Conservation (phyloP, 163 green algal species). For the Smithsoniella earleae region DNA sequence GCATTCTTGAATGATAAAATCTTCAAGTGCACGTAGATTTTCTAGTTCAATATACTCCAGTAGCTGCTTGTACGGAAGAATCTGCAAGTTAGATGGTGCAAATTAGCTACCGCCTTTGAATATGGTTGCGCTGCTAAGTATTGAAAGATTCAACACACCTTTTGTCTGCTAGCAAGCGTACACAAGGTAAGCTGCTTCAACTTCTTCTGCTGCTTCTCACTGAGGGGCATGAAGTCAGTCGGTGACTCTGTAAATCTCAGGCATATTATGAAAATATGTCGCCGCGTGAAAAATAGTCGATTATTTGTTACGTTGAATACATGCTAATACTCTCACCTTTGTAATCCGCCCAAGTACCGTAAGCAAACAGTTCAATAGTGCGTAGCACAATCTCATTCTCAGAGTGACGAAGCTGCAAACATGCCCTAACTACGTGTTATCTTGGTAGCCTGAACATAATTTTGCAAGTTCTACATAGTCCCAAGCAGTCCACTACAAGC, state of each 20-base stretch:
- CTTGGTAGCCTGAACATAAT: neutral
- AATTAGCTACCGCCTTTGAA: too few relatives aligned
- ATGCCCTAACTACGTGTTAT: neutral
- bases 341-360: constrained; percentile 26
- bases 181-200: constrained; percentile 19
- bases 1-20: constrained; percentile 27
- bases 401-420: constrained; percentile 2
- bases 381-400: neutral
- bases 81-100: neutral
- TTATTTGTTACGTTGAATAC: neutral
- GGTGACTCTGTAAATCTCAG: constrained; percentile 1
- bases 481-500: neutral
- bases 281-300: neutral
- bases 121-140: neutral
- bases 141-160: neutral
- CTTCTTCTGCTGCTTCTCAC: neutral
- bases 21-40: neutral
- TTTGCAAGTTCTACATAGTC: neutral
- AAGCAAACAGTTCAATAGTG: constrained; percentile 23
- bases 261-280: neutral
- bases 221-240: neutral
- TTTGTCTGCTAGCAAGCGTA: constrained; percentile 6
- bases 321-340: neutral
- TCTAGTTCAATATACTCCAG: neutral
- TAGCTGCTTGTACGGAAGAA: neutral